A percentile compares a stretch with the other conserved stretches of the same genome.
Conservation (phyloP, 2,329 filamentous ascomycete genomes). For the Xylaria sp. region DNA sequence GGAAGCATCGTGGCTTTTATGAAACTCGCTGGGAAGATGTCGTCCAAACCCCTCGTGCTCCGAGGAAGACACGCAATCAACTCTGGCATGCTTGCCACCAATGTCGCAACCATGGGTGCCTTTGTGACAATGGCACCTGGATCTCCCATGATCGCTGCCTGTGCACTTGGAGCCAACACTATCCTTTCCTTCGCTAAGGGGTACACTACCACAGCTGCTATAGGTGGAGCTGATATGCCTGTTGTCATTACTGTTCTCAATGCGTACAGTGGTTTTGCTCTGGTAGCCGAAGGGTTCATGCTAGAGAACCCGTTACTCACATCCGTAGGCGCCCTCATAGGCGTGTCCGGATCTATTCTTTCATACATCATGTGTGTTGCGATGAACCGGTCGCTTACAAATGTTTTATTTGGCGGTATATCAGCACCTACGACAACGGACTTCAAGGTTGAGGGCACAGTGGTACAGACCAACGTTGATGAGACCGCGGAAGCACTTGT, state of each 20-base stretch:
- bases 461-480: constrained; percentile 81
- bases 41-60: constrained; percentile 77
- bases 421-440: constrained; percentile 70
- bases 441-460: constrained; percentile 80
- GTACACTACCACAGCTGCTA: constrained; percentile 86
- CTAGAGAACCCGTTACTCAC: constrained; percentile 86
- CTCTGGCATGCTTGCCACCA: constrained; percentile 76
- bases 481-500: constrained; percentile 81
- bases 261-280: constrained; percentile 88
- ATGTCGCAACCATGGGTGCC: constrained; percentile 83
- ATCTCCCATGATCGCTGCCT: constrained; percentile 80
- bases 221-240: constrained; percentile 94
- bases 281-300: constrained; percentile 93
- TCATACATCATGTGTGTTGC: constrained; percentile 89
- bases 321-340: constrained; percentile 86
- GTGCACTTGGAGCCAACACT: constrained; percentile 79
- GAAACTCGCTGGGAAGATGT: constrained; percentile 85
- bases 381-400: constrained; percentile 91
- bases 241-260: constrained; percentile 92
- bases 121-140: constrained; percentile 86
- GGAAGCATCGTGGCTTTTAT: constrained; percentile 90
- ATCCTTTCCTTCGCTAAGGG: constrained; percentile 85
- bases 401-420: constrained; percentile 88
- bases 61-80: constrained; percentile 83
- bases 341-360: constrained; percentile 87